Conservation (phyloP, 768 basidiomycete species). For the Panaeolus papilionaceus region DNA sequence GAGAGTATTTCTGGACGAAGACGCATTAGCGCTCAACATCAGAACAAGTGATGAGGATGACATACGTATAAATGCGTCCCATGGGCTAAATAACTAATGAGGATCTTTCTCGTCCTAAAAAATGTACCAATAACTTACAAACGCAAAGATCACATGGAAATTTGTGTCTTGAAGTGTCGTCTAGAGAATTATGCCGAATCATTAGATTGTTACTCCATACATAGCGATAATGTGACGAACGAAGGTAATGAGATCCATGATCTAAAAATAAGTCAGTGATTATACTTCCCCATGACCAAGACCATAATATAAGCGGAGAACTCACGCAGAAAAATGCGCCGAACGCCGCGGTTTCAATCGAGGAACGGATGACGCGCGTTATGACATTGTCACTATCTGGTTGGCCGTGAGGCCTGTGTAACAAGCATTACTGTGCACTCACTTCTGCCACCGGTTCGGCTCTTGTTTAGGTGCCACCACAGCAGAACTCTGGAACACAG, state of each 20-base stretch:
- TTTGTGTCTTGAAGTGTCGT: constrained; percentile 31
- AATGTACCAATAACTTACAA: constrained; percentile 27
- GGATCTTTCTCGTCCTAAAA: background rate
- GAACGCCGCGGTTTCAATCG: constrained; percentile 37
- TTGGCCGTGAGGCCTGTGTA: background rate
- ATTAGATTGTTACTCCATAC: background rate
- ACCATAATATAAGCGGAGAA: background rate
- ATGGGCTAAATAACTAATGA: constrained; percentile 27
- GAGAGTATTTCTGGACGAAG: constrained; percentile 30
- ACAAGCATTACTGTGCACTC: background rate
- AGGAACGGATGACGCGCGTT: constrained; percentile 32
- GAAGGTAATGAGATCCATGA: constrained; percentile 37
- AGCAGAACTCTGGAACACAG: constrained; percentile 27
- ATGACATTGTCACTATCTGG: constrained; percentile 37
- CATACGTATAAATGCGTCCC: constrained; percentile 39
- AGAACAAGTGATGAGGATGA: background rate
- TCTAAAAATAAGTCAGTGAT: constrained; percentile 21
- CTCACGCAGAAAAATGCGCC: constrained; percentile 39
- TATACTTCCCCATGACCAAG: background rate
- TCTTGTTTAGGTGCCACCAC: constrained; percentile 32
- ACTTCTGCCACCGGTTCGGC: constrained; percentile 34
- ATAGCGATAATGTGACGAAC: constrained; percentile 22
- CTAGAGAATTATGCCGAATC: constrained; percentile 18
- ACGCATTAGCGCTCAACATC: background rate
- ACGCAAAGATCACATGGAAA: constrained; percentile 39